Percentiles rank a stretch among this genome's conserved stretches.
Evolutionary conservation across 306 rosid genomes (phyloP).

Genomic region (Fragaria ananassa): DNA sequence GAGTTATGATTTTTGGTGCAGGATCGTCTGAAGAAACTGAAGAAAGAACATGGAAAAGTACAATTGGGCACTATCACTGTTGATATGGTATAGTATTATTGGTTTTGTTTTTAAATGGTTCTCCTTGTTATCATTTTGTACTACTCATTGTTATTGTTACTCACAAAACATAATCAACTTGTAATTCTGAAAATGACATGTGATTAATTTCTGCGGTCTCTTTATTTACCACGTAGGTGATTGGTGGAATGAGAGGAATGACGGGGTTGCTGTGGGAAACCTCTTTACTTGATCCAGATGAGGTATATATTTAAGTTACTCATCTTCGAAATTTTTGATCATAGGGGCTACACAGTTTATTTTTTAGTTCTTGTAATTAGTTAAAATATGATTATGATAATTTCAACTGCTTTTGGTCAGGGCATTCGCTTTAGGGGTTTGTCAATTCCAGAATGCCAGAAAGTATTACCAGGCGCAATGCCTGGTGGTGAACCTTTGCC

Average conservation of each 20-base stretch:
- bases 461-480: conserved; percentile 71
- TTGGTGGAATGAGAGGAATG: conserved; percentile 99
- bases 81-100: conserved; percentile 68
- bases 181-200: neutral
- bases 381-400: conserved; percentile 23
- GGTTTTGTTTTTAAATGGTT: neutral
- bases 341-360: neutral
- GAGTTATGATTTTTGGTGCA: conserved; percentile 27
- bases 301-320: conserved; percentile 51
- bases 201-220: no score
- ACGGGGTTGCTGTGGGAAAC: conserved; percentile 93
- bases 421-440: conserved; percentile 93
- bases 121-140: neutral
- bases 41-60: conserved; percentile 72
- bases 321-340: conserved; percentile 12
- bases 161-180: neutral
- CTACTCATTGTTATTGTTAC: neutral
- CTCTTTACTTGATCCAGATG: conserved; percentile 94
- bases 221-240: conserved; percentile 40
- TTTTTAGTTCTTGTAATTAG: neutral
- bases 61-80: conserved; percentile 81
- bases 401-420: conserved; percentile 40
- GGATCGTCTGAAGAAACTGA: conserved; percentile 91
- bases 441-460: conserved; percentile 92
- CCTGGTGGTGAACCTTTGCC: conserved; percentile 98